These are phyloP conservation scores for Amanita brunnescens DNA, from an alignment of 768 basidiomycete genomes.

Conservation along the genomic window DNA sequence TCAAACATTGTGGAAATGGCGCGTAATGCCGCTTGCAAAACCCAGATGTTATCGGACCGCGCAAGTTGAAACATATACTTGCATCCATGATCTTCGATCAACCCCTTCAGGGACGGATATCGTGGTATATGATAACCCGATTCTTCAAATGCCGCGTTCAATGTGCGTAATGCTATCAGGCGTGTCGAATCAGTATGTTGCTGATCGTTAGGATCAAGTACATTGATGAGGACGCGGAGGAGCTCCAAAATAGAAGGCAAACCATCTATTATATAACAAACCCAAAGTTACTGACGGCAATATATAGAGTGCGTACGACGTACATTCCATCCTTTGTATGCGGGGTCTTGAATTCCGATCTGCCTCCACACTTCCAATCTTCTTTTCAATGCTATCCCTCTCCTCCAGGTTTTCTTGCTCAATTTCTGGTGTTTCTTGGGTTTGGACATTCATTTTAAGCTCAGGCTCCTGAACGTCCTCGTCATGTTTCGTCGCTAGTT, in stretches of 20 bases:
- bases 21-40: slow-evolving; percentile 76
- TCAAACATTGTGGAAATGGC: slow-evolving; percentile 84
- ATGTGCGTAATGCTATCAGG: slow-evolving; percentile 75
- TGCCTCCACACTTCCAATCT: slow-evolving; percentile 8
- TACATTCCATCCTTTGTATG: slow-evolving; percentile 26
- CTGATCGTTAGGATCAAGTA: slow-evolving; percentile 90
- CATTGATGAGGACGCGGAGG: slow-evolving; percentile 87
- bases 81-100: slow-evolving; percentile 85
- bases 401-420: neutral
- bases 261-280: slow-evolving; percentile 50
- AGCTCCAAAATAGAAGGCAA: slow-evolving; percentile 90
- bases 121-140: slow-evolving; percentile 67
- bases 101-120: slow-evolving; percentile 68
- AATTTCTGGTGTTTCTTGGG: slow-evolving; percentile 16
- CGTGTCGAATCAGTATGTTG: slow-evolving; percentile 96
- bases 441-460: slow-evolving; percentile 51
- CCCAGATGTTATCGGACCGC: slow-evolving; percentile 74
- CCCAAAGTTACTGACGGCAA: neutral
- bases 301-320: slow-evolving; percentile 12
- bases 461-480: slow-evolving; percentile 45
- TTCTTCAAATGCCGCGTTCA: slow-evolving; percentile 83
- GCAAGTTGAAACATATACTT: slow-evolving; percentile 97
- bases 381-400: neutral
- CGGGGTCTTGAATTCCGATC: slow-evolving; percentile 6
- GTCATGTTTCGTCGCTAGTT: slow-evolving; percentile 41